Base-by-base conservation (phyloP, 179 eudicot species). In the Sideroxylon spinosum region DNA sequence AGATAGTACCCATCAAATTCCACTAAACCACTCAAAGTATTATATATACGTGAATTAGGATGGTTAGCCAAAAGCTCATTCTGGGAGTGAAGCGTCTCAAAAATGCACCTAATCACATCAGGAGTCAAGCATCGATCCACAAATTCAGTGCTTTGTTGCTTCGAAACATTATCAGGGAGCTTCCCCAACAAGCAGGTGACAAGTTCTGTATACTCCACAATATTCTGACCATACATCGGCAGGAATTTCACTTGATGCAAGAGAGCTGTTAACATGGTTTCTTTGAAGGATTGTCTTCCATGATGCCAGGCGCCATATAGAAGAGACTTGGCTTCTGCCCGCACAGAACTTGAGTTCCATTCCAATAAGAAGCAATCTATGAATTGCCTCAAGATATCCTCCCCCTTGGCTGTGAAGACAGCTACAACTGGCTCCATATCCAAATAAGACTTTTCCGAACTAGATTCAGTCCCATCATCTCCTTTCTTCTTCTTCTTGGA, bases 1-100 rank as follows among this genome's bases (percentile, higher is more conserved):
- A 96, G 93, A 86, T 96, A 96, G 79, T 94, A 96, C 63, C 99
- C 99, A 84, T 96, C 99, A 87, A 96, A 96, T 82, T 96, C 99
- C 74, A 96, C 99, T 86, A 96, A 95, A 77, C 97, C 92, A 83
- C 98, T 92, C 85, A 96, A 83, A 68, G 98, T 95, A 83, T 91
- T 96, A 84, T 96, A 96, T 80, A 96, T 96, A 53, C 97, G 95
- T 46, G 99, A 94, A 83, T 96, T 96, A 4, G 99, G 99, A 85
- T 96, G 99, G 83, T 96, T 96, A 64, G 99, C 99, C 84, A 96
- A 84, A 50, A 96, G 93, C 80, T 92, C 99, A 85, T 96, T 96
- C 81, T 96, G 98, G 37, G 88, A 78, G 82, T 92, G 97, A 81
- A 96, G 97, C 59, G 99, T 94, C 84, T 92, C 97, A 81, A 88